A percentile compares a stretch with the other conserved stretches of the same genome.
Evolutionary conservation across 352 stramenopile species (phyloP).

Genomic region (Globisporangium emineosum): DNA sequence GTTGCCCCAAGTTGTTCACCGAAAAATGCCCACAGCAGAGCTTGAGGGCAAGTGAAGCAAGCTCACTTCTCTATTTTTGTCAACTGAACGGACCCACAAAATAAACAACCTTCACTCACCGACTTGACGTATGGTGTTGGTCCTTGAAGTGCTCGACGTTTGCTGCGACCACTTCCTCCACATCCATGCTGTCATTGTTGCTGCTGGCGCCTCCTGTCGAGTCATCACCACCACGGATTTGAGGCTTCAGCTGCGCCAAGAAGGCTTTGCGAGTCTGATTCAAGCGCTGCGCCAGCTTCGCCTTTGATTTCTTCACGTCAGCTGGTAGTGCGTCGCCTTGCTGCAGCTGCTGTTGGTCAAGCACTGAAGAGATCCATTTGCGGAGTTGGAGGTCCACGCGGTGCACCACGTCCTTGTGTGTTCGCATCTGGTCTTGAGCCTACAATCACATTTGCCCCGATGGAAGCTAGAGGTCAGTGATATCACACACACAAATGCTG

Average conservation of each 20-base stretch:
- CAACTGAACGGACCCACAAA: too few relatives aligned
- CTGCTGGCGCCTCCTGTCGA: neutral
- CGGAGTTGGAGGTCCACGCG: slow-evolving; percentile 55
- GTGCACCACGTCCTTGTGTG: slow-evolving; percentile 33
- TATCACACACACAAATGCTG: neutral
- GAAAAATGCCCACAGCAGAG: too few relatives aligned
- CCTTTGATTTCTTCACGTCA: slow-evolving; percentile 19
- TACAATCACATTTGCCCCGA: slow-evolving; percentile 11
- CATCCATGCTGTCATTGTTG: neutral
- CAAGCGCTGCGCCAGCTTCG: slow-evolving; percentile 25
- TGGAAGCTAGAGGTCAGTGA: neutral
- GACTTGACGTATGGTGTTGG: neutral
- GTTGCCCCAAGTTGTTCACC: too few relatives aligned
- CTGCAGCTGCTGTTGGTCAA: slow-evolving; percentile 21
- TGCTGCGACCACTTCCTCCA: neutral
- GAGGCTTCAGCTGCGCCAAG: slow-evolving; percentile 31
- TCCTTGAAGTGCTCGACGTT: slow-evolving; percentile 11
- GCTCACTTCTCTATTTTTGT: too few relatives aligned
- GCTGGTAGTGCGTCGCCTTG: neutral
- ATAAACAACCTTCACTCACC: slow-evolving; percentile 1
- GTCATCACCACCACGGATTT: neutral
- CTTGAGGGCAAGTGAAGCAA: too few relatives aligned
- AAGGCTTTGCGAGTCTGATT: slow-evolving; percentile 45
- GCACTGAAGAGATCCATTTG: slow-evolving; percentile 46
- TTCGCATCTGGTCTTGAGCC: slow-evolving; percentile 32